Base-by-base conservation (phyloP, 768 basidiomycete genomes). In the Mycena galericulata region DNA sequence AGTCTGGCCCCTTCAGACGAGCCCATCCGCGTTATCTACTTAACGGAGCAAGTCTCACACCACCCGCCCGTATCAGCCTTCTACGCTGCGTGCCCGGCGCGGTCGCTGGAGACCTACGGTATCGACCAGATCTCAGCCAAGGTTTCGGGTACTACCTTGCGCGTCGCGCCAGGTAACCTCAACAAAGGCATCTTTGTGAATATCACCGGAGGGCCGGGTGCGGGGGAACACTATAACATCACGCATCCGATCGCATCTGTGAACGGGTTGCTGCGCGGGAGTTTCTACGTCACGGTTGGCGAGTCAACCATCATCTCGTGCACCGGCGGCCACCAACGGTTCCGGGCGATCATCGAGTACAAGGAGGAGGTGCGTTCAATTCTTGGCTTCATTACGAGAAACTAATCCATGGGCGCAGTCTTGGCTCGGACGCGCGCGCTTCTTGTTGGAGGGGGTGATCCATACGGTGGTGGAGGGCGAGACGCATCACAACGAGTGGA, bases 1-100 rank as follows among this genome's bases (percentile, higher is more conserved):
- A 89, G 84, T 73, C 84, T 94, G 36, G 81, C 78, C 0, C 75
- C 76, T 3, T 69, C 80, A 7, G 77, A 80, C 47, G 84, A 82
- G 20, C 81, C 83, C 55, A 78, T 89, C 18, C 92, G 95, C 36
- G 88, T 97, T 47, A 87, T 89, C 8, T 97, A 88, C 78, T 80
- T 97, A 51, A 97, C 96, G 17, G 97, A 98, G 78, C 97, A 98
- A 79, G 90, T 98, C 51, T 98, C 94, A 2, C 98, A 99, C 80
- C 98, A 99, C 75, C 98, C 98, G 0, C 98, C 98, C 3, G 89
- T 98, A 32, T 97, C 95, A 1, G 90, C 93, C 1, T 97, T 90
- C 75, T 90, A 89, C 69, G 94, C 92, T 9, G 69, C 82, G 5
- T 97, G 94, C 78, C 95, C 96, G 0, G 81, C 88, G 45, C 88